Evolutionary conservation across 169 alveolate genomes (phyloP).

Genomic region (Plasmodium relictum): DNA sequence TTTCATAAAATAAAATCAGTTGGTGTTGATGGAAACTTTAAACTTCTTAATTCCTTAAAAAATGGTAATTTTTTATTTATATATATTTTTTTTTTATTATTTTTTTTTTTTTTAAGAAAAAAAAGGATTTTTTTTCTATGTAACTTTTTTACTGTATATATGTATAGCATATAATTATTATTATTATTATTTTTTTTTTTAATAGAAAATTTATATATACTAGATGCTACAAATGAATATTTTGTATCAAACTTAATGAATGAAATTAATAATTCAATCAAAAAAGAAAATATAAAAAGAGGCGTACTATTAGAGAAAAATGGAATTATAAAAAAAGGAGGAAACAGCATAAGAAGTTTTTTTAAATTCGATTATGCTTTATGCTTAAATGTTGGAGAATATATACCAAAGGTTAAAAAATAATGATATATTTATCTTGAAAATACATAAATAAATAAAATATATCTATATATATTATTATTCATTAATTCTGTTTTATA

Average conservation of each 20-base stretch:
- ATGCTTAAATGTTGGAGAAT: constrained; percentile 70
- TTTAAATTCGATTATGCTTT: constrained; percentile 53
- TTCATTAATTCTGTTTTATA: constrained; percentile 4
- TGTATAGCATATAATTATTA: neutral
- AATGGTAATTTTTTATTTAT: constrained; percentile 15
- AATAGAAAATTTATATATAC: constrained; percentile 28
- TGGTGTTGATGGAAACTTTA: constrained; percentile 63
- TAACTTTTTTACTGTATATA: neutral
- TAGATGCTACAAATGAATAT: constrained; percentile 52
- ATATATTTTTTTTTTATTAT: constrained; percentile 10
- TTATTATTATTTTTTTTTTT: neutral
- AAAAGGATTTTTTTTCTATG: neutral
- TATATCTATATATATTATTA: neutral
- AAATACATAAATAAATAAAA: neutral
- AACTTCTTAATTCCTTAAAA: constrained; percentile 39
- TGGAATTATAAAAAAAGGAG: constrained; percentile 8
- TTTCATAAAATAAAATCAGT: constrained; percentile 64
- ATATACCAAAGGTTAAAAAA: constrained; percentile 50
- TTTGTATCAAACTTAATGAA: constrained; percentile 25
- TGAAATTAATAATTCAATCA: constrained; percentile 9
- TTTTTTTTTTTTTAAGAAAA: constrained; percentile 27
- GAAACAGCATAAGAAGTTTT: neutral
- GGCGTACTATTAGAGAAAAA: neutral
- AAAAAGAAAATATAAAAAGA: constrained; percentile 5
- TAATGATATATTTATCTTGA: neutral